Percentiles rank a stretch among this genome's conserved stretches.
These are phyloP conservation scores for Monilinia vaccinii-corymbosi DNA, from an alignment of 2,329 filamentous ascomycete species.

Conservation along the genomic window DNA sequence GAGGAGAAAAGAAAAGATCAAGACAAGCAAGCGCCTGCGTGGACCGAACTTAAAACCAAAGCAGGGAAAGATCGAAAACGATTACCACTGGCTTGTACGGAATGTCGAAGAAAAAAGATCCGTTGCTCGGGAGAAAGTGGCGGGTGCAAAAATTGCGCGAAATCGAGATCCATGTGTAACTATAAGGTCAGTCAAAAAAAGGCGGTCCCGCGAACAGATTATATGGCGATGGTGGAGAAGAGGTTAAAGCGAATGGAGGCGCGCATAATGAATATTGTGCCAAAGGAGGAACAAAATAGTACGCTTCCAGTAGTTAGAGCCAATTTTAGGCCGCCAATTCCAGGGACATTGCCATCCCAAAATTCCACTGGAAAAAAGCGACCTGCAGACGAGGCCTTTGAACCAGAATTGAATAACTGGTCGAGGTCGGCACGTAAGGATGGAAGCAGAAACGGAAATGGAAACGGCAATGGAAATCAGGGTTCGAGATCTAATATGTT, in stretches of 20 bases:
- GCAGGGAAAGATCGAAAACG: slow-evolving; percentile 94
- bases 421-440: slow-evolving; percentile 49
- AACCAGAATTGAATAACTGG: slow-evolving; percentile 73
- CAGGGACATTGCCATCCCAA: slow-evolving; percentile 40
- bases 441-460: slow-evolving; percentile 34
- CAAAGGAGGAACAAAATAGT: slow-evolving; percentile 66
- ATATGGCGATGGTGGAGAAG: slow-evolving; percentile 99
- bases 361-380: slow-evolving; percentile 67
- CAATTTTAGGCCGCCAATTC: slow-evolving; percentile 69
- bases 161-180: slow-evolving; percentile 88
- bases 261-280: slow-evolving; percentile 89
- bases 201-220: slow-evolving; percentile 88
- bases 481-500: slow-evolving; percentile 41
- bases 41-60: slow-evolving; percentile 81
- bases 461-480: background rate
- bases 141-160: slow-evolving; percentile 89
- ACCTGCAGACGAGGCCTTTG: slow-evolving; percentile 79
- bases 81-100: slow-evolving; percentile 87
- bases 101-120: slow-evolving; percentile 94
- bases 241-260: slow-evolving; percentile 95
- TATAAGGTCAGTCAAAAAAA: slow-evolving; percentile 96
- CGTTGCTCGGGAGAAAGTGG: slow-evolving; percentile 96
- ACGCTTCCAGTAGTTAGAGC: slow-evolving; percentile 64
- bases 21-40: slow-evolving; percentile 51
- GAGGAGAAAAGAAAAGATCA: slow-evolving; percentile 50